Conservation (phyloP, 1,139 yeast species). For the Taiozyma onychis region DNA sequence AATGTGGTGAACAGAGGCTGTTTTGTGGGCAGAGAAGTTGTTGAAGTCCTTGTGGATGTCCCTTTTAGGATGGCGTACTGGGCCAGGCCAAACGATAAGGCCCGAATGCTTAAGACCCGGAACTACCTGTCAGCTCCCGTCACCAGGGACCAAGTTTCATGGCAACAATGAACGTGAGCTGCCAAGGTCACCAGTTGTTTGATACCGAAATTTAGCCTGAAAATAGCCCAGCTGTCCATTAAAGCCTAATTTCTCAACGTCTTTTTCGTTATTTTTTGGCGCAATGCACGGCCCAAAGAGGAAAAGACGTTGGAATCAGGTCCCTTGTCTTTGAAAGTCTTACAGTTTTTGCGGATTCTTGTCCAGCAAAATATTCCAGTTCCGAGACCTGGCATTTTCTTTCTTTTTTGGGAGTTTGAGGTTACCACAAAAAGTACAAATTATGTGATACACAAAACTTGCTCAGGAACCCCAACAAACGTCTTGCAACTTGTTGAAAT, state of each 20-base stretch:
- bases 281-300: not conserved
- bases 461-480: not conserved
- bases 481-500: not conserved
- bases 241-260: not conserved
- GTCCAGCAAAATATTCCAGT: not conserved
- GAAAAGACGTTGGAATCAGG: not conserved
- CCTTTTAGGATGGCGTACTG: too few relatives aligned
- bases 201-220: not conserved
- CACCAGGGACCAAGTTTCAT: too few relatives aligned
- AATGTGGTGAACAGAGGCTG: too few relatives aligned
- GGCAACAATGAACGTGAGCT: not conserved
- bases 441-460: not conserved
- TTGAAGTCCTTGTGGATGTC: too few relatives aligned
- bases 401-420: not conserved
- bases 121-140: too few relatives aligned
- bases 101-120: too few relatives aligned
- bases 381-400: not conserved
- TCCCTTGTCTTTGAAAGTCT: not conserved
- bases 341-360: not conserved
- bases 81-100: too few relatives aligned
- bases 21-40: too few relatives aligned
- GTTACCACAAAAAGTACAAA: not conserved
- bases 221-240: not conserved
- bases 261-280: not conserved
- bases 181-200: not conserved